phyloP scores from a whole-genome alignment of 2,329 filamentous ascomycete genomes.

The Alternaria burnsii region DNA sequence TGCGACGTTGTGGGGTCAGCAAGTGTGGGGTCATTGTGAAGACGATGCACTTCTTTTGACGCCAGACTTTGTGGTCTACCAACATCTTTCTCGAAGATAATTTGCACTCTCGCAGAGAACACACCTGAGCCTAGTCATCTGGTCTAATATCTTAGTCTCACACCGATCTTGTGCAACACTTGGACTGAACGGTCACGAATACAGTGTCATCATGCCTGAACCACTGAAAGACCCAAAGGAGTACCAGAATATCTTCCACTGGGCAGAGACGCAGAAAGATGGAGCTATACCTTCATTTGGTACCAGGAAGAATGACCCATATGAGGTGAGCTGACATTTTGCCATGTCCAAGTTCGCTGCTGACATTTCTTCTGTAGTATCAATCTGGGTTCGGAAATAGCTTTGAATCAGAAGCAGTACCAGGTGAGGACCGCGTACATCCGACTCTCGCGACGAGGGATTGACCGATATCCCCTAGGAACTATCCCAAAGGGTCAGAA shows the following conservation, averaged over 20 bases:
- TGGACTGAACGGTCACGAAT: not conserved
- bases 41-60: conserved; percentile 15
- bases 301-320: conserved; percentile 63
- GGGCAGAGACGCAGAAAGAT: conserved; percentile 69
- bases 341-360: conserved; percentile 1
- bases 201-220: conserved; percentile 31
- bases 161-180: not conserved
- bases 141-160: conserved; percentile 2
- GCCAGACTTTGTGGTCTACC: not conserved
- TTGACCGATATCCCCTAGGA: conserved; percentile 34
- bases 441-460: conserved; percentile 7
- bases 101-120: not conserved
- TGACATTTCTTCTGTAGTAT: conserved; percentile 52
- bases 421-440: conserved; percentile 36
- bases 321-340: conserved; percentile 52
- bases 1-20: conserved; percentile 20
- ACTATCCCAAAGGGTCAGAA: conserved; percentile 60
- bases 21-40: conserved; percentile 14
- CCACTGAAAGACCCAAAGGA: conserved; percentile 47
- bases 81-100: not conserved
- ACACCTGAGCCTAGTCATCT: not conserved
- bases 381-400: conserved; percentile 65
- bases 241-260: conserved; percentile 54
- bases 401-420: conserved; percentile 58
- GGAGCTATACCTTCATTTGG: conserved; percentile 64